A percentile compares a stretch with the other conserved stretches of the same genome.
phyloP scores from a whole-genome alignment of 768 basidiomycete genomes.

The Tricholoma hemisulphureum region DNA sequence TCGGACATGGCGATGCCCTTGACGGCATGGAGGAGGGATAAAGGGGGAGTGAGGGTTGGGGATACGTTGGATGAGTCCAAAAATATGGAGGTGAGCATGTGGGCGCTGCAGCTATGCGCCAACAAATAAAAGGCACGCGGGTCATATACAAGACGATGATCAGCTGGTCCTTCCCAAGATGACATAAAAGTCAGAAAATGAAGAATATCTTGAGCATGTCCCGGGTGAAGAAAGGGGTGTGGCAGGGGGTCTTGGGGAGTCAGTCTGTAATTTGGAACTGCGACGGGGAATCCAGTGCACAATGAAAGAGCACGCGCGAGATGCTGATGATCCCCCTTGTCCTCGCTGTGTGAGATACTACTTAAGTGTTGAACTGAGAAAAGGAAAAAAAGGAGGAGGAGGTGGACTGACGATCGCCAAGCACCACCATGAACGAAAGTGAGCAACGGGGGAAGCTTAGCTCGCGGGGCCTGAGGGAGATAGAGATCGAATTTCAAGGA shows the following conservation, averaged over 20 bases:
- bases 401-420: conserved; percentile 64
- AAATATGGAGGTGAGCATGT: conserved; percentile 73
- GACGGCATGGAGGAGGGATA: conserved; percentile 40
- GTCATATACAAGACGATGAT: conserved; percentile 32
- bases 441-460: conserved; percentile 32
- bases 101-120: conserved; percentile 82
- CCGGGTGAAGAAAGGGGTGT: conserved; percentile 60
- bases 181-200: conserved; percentile 58
- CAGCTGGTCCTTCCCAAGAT: conserved; percentile 41
- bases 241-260: conserved; percentile 44
- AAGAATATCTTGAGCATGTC: conserved; percentile 67
- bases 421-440: conserved; percentile 84
- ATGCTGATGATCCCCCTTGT: conserved; percentile 58
- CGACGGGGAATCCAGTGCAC: conserved; percentile 55
- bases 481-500: conserved; percentile 54
- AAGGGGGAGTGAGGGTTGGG: conserved; percentile 46
- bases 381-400: neutral
- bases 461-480: conserved; percentile 24
- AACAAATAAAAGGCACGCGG: conserved; percentile 51
- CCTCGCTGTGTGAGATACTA: conserved; percentile 50
- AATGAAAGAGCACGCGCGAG: conserved; percentile 54
- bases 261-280: conserved; percentile 77
- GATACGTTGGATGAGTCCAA: conserved; percentile 47
- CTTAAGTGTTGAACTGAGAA: conserved; percentile 5
- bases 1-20: conserved; percentile 64